These are phyloP conservation scores for Trichoderma koningiopsis DNA, from an alignment of 2,329 filamentous ascomycete species.

Conservation along the genomic window DNA sequence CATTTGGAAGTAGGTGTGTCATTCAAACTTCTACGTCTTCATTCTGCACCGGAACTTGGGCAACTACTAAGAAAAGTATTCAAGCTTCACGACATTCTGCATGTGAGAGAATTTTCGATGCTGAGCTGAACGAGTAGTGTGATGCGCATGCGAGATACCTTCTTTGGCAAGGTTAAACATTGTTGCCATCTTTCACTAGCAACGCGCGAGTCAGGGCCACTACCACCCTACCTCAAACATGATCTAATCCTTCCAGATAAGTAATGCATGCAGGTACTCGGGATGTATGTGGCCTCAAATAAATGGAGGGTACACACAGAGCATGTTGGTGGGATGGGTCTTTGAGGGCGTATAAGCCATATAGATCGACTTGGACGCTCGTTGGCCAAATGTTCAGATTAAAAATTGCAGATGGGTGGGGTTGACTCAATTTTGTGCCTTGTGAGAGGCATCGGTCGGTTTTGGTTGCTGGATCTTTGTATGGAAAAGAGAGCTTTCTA, in stretches of 20 bases:
- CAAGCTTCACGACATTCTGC: background rate
- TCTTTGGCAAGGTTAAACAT: background rate
- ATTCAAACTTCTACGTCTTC: background rate
- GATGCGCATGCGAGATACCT: background rate
- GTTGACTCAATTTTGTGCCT: background rate
- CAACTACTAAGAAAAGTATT: background rate
- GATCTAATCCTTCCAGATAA: background rate
- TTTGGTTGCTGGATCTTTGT: background rate
- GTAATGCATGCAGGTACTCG: background rate
- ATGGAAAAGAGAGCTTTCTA: background rate
- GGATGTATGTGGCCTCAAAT: background rate
- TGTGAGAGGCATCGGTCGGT: background rate
- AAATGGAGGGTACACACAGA: background rate
- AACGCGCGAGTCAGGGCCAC: background rate
- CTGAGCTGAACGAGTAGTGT: background rate
- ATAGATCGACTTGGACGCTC: background rate
- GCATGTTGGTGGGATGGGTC: background rate
- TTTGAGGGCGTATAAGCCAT: background rate
- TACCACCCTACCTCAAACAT: background rate
- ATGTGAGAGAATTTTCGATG: background rate
- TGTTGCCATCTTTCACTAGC: background rate
- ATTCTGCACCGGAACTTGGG: background rate
- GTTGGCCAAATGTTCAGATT: background rate
- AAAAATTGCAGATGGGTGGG: background rate
- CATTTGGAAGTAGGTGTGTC: background rate